Base-by-base conservation (phyloP, 306 rosid species). In the Urtica urens region DNA sequence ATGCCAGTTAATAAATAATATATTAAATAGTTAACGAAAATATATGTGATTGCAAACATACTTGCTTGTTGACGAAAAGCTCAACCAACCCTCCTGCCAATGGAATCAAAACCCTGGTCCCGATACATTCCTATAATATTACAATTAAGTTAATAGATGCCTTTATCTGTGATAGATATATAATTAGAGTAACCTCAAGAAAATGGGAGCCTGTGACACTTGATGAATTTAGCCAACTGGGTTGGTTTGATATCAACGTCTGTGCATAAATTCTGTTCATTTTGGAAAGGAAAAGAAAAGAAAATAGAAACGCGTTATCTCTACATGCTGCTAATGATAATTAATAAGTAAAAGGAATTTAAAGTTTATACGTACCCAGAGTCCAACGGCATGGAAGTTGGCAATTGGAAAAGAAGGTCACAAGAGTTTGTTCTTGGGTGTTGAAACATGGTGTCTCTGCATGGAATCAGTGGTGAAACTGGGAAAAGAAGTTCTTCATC, bases 291-390 rank as follows among this genome's bases (percentile, higher is more conserved):
- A 20, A 7, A 37, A 28, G 4, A 12, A 13, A 33, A 46, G 27
- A n/a, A n/a, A n/a, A n/a, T n/a, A n/a, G n/a, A n/a, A n/a, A n/a
- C n/a, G n/a, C n/a, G n/a, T n/a, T n/a, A n/a, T n/a, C n/a, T n/a
- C n/a, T n/a, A n/a, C n/a, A n/a, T n/a, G n/a, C n/a, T n/a, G n/a
- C n/a, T n/a, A n/a, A n/a, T n/a, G n/a, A n/a, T n/a, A n/a, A n/a
- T n/a, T n/a, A n/a, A n/a, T n/a, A n/a, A n/a, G n/a, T n/a, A n/a
- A n/a, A n/a, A n/a, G n/a, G n/a, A n/a, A n/a, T n/a, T n/a, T n/a
- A n/a, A n/a, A n/a, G n/a, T n/a, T n/a, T n/a, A n/a, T n/a, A n/a
- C 4, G 19, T 75, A 90, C 99, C 94, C 95, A 11, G 99, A 77
- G 59, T 71, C 84, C 10, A 62, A 57, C 47, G 93, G 57, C 20